These are phyloP conservation scores for Fusarium pininemorale DNA, from an alignment of 2,329 filamentous ascomycete species.

Conservation along the genomic window DNA sequence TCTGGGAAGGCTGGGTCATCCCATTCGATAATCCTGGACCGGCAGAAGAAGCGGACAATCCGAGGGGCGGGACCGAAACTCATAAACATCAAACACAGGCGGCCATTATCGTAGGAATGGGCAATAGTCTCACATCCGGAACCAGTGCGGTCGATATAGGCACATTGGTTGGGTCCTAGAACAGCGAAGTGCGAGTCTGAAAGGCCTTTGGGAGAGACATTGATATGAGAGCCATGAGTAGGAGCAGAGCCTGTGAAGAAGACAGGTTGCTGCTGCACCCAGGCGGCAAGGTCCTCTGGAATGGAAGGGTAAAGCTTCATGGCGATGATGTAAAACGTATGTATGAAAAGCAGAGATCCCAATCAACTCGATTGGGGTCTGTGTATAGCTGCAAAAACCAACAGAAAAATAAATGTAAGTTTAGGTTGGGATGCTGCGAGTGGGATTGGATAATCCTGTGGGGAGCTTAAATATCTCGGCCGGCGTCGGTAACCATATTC, in stretches of 20 bases:
- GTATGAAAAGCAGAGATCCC: constrained; percentile 31
- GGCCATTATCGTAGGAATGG: constrained; percentile 80
- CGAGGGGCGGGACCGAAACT: constrained; percentile 68
- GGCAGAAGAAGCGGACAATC: constrained; percentile 73
- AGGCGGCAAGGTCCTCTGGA: constrained; percentile 63
- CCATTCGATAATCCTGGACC: constrained; percentile 67
- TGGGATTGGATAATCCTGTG: constrained; percentile 16
- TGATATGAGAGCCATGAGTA: constrained; percentile 73
- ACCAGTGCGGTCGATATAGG: constrained; percentile 79
- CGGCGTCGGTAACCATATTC: constrained; percentile 11
- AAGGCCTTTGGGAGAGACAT: constrained; percentile 79
- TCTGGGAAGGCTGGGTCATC: constrained; percentile 59
- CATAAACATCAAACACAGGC: constrained; percentile 79
- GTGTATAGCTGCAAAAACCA: constrained; percentile 22
- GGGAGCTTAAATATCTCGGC: constrained; percentile 21
- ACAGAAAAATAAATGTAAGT: constrained; percentile 16
- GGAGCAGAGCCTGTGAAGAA: constrained; percentile 82
- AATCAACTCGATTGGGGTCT: constrained; percentile 19
- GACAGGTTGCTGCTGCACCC: constrained; percentile 73
- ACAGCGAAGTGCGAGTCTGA: constrained; percentile 69
- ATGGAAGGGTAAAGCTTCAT: constrained; percentile 72
- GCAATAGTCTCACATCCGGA: constrained; percentile 80
- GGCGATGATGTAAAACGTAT: constrained; percentile 33
- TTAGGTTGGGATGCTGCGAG: constrained; percentile 26
- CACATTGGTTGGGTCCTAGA: constrained; percentile 65